These are phyloP conservation scores for Pythium volutum DNA, from an alignment of 352 stramenopile species.

Conservation along the genomic window DNA sequence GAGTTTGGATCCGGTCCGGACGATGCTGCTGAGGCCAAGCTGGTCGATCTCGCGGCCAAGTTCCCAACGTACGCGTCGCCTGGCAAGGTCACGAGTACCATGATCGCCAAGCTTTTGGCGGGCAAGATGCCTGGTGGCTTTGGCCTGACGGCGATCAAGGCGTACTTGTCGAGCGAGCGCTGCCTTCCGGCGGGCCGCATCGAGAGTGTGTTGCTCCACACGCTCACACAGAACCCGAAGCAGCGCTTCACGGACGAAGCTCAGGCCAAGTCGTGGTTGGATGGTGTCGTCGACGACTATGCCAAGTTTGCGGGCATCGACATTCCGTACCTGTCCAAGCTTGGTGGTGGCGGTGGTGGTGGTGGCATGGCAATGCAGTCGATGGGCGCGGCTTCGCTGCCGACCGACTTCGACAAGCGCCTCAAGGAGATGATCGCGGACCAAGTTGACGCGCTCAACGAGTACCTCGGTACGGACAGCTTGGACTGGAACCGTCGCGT, in stretches of 20 bases:
- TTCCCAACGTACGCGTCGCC: slow-evolving; percentile 64
- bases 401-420: slow-evolving; percentile 31
- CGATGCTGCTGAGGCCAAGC: slow-evolving; percentile 73
- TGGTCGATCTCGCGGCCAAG: slow-evolving; percentile 66
- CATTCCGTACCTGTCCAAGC: slow-evolving; percentile 37
- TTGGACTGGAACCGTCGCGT: slow-evolving; percentile 29
- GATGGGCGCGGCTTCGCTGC: slow-evolving; percentile 22
- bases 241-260: slow-evolving; percentile 55
- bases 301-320: slow-evolving; percentile 39
- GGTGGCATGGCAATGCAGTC: slow-evolving; percentile 10
- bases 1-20: slow-evolving; percentile 82
- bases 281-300: slow-evolving; percentile 77
- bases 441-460: slow-evolving; percentile 28
- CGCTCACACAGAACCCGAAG: slow-evolving; percentile 66
- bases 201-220: slow-evolving; percentile 79
- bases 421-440: slow-evolving; percentile 36
- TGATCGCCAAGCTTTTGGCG: slow-evolving; percentile 79
- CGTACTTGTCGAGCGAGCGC: slow-evolving; percentile 67
- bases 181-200: slow-evolving; percentile 67
- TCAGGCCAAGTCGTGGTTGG: slow-evolving; percentile 76
- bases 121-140: slow-evolving; percentile 85
- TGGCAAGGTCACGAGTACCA: slow-evolving; percentile 67
- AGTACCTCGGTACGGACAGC: slow-evolving; percentile 34
- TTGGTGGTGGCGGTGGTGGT: slow-evolving; percentile 26
- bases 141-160: slow-evolving; percentile 64